Conservation (phyloP, 495 filamentous ascomycete genomes). For the Penicillium mononematosum region DNA sequence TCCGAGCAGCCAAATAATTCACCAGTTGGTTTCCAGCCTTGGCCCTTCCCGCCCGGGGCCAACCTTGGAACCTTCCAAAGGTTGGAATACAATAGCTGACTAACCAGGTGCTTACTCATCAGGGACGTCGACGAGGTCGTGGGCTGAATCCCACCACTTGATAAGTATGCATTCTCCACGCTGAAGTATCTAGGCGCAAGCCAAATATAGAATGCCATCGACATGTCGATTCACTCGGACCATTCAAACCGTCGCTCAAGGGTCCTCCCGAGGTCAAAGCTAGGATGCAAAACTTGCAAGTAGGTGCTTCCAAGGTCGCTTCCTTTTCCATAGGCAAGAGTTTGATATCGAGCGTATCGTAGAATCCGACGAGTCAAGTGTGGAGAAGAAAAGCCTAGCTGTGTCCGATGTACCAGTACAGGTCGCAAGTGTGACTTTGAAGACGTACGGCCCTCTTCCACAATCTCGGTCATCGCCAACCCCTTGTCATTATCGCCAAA, state of each 20-base stretch:
- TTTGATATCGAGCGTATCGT: conserved; percentile 11
- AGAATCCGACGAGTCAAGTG: conserved; percentile 57
- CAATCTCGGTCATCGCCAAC: conserved; percentile 1
- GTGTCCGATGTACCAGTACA: conserved; percentile 47
- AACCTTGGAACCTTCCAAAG: too few species aligned
- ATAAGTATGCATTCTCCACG: neutral
- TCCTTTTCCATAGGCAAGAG: neutral
- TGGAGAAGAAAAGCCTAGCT: conserved; percentile 53
- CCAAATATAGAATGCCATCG: neutral
- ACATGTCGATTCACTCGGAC: conserved; percentile 3
- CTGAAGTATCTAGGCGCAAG: neutral
- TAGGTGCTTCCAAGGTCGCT: conserved; percentile 16
- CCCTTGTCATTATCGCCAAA: conserved; percentile 27
- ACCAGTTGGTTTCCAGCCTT: neutral
- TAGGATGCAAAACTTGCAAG: conserved; percentile 47
- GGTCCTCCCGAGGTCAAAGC: conserved; percentile 26
- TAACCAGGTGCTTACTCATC: neutral
- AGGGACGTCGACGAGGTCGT: neutral
- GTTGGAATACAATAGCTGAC: neutral
- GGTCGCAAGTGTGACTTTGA: conserved; percentile 50
- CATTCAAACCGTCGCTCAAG: neutral
- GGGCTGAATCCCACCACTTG: neutral
- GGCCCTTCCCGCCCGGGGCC: too few species aligned
- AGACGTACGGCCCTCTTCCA: conserved; percentile 10
- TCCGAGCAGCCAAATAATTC: neutral